Conservation (phyloP, 768 basidiomycete species). For the Mycena pura region DNA sequence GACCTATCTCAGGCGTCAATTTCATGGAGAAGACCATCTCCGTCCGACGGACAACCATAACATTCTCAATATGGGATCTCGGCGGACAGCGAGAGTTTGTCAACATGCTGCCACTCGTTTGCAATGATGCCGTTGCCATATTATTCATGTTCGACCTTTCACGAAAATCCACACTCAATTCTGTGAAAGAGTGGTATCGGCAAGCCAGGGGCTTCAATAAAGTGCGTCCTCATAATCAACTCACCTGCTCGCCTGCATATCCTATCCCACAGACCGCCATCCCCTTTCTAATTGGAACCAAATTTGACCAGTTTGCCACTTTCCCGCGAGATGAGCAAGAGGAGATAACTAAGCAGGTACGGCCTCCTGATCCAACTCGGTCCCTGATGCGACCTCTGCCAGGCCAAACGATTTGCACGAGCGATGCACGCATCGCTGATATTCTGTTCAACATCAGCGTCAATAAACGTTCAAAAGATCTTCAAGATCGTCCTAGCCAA, state of each 20-base stretch:
- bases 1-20: constrained; percentile 75
- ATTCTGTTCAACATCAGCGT: constrained; percentile 98
- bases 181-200: constrained; percentile 99
- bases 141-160: constrained; percentile 99
- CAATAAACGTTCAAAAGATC: constrained; percentile 99
- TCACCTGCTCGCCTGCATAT: neutral
- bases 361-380: constrained; percentile 25
- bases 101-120: constrained; percentile 97
- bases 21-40: constrained; percentile 99
- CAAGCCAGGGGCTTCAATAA: constrained; percentile 99
- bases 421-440: constrained; percentile 99
- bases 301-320: constrained; percentile 96
- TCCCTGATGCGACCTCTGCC: constrained; percentile 5
- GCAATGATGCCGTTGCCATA: constrained; percentile 99
- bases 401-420: constrained; percentile 97
- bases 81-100: constrained; percentile 99
- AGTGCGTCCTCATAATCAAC: constrained; percentile 51
- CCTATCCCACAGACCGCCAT: constrained; percentile 80
- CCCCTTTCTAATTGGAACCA: constrained; percentile 97
- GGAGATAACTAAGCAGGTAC: constrained; percentile 96
- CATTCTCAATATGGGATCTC: constrained; percentile 99
- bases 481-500: constrained; percentile 98
- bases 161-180: constrained; percentile 96
- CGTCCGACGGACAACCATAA: constrained; percentile 97
- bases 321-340: constrained; percentile 98